A percentile compares a stretch with the other conserved stretches of the same genome.
These are phyloP conservation scores for Eucalyptus polybractea DNA, from an alignment of 345 rosid genomes.

Conservation along the genomic window DNA sequence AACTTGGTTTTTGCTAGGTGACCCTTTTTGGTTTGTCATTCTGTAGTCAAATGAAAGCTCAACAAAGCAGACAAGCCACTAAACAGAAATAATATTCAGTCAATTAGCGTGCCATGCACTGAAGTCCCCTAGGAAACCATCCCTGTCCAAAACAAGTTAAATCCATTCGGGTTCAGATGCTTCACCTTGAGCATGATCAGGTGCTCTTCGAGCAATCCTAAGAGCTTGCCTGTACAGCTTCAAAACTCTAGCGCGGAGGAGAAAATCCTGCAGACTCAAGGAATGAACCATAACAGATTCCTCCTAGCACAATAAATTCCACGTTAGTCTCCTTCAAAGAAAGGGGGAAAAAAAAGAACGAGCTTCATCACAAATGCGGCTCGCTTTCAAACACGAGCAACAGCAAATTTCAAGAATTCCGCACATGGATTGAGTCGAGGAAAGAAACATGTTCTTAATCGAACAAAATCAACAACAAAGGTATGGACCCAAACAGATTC, in stretches of 20 bases:
- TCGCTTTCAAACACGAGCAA: not conserved
- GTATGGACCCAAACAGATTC: not conserved
- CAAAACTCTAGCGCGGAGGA: slow-evolving; percentile 74
- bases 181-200: slow-evolving; percentile 49
- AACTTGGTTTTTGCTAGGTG: not conserved
- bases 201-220: slow-evolving; percentile 62
- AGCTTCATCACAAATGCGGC: not conserved
- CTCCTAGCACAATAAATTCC: not conserved
- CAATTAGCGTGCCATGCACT: not conserved
- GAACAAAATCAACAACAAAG: not conserved
- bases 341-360: not conserved
- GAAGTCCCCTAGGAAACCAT: not conserved
- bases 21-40: not conserved
- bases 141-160: not conserved
- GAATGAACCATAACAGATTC: slow-evolving; percentile 25
- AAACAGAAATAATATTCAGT: not conserved
- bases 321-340: not conserved
- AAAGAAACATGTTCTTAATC: not conserved
- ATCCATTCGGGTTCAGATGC: not conserved
- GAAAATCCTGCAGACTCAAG: slow-evolving; percentile 63
- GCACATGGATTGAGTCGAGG: not conserved
- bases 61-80: not conserved
- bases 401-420: not conserved
- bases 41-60: not conserved
- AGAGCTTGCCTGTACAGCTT: slow-evolving; percentile 78